Percentiles rank a stretch among this genome's conserved stretches.
phyloP scores from a whole-genome alignment of 345 rosid species.

The Syzygium aromaticum region DNA sequence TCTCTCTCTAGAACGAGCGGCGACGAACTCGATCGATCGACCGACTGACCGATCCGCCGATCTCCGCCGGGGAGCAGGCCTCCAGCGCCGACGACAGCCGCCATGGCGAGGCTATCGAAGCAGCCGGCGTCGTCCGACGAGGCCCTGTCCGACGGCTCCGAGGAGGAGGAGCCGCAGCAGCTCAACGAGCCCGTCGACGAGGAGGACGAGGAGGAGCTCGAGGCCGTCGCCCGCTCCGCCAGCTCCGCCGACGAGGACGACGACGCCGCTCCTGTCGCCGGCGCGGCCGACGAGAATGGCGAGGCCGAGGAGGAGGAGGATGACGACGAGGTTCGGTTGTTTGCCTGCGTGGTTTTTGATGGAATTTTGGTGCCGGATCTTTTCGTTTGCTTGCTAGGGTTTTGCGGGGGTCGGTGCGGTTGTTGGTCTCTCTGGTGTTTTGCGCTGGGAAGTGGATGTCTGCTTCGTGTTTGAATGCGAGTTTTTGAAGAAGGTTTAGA shows the following conservation, averaged over 20 bases:
- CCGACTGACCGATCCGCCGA: background rate
- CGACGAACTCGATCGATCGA: background rate
- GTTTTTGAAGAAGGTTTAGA: background rate
- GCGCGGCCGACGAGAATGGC: slow-evolving; percentile 25
- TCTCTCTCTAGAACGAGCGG: background rate
- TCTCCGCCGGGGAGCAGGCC: background rate
- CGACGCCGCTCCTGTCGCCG: slow-evolving; percentile 22
- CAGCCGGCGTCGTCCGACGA: slow-evolving; percentile 67
- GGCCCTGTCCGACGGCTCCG: slow-evolving; percentile 38
- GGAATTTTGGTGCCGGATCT: background rate
- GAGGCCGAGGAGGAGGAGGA: slow-evolving; percentile 21
- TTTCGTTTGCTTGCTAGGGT: background rate
- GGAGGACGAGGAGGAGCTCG: slow-evolving; percentile 94
- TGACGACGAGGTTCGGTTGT: background rate
- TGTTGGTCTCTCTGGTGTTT: background rate
- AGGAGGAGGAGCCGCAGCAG: slow-evolving; percentile 39
- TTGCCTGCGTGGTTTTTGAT: background rate
- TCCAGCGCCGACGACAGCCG: background rate
- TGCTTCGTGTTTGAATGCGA: background rate
- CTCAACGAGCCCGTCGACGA: slow-evolving; percentile 27
- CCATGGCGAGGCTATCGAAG: slow-evolving; percentile 43
- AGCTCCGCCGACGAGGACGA: slow-evolving; percentile 60
- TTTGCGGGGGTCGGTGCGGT: background rate
- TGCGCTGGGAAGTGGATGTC: background rate
- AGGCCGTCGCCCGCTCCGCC: slow-evolving; percentile 86